phyloP scores from a whole-genome alignment of 2,329 filamentous ascomycete genomes.

The Chaetomiaceae sp. region DNA sequence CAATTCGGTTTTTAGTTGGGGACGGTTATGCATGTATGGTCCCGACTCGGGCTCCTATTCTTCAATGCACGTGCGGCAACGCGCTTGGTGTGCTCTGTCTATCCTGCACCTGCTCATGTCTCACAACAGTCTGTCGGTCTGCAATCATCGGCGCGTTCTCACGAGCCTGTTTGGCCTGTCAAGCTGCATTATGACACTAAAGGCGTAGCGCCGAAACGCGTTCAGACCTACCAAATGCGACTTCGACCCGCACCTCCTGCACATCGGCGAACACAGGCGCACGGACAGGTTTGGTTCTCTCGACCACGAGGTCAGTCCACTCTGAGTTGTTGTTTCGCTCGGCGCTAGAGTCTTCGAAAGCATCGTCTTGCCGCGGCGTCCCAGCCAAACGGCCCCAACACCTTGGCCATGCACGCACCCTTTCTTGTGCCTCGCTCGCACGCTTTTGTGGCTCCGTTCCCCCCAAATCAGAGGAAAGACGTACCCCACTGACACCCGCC shows the following conservation, averaged over 20 bases:
- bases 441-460: not conserved
- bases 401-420: not conserved
- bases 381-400: slow-evolving; percentile 11
- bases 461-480: not conserved
- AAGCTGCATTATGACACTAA: not conserved
- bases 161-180: too few relatives aligned
- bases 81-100: too few relatives aligned
- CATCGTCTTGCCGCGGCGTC: not conserved
- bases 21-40: too few relatives aligned
- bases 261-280: not conserved
- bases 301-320: not conserved
- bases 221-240: not conserved
- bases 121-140: not conserved
- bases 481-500: not conserved
- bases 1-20: too few relatives aligned
- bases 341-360: too few relatives aligned
- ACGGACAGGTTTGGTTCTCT: not conserved
- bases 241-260: not conserved
- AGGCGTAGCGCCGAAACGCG: slow-evolving; percentile 2
- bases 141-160: too few relatives aligned
- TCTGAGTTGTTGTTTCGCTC: not conserved
- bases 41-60: too few relatives aligned
- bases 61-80: too few relatives aligned
- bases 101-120: not conserved
- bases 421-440: not conserved